Percentiles rank a stretch among this genome's conserved stretches.
These are phyloP conservation scores for Thyridium curvatum DNA, from an alignment of 2,329 filamentous ascomycete genomes.

Conservation along the genomic window DNA sequence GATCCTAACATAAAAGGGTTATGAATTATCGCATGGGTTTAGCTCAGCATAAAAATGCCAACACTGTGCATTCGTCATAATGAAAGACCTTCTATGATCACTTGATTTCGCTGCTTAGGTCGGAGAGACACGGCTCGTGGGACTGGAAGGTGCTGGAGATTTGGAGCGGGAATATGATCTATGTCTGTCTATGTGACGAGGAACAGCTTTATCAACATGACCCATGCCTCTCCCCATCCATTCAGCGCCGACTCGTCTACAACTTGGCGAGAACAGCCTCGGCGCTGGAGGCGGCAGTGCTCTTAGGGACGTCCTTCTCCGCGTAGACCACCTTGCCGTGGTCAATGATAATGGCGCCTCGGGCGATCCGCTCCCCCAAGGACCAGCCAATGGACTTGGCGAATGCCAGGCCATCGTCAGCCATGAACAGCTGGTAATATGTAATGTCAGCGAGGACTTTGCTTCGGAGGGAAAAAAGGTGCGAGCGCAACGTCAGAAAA, in stretches of 20 bases:
- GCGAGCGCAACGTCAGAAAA: neutral
- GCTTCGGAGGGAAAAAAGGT: neutral
- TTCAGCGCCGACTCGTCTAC: conserved; percentile 20
- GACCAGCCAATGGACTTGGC: conserved; percentile 74
- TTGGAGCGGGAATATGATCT: conserved; percentile 1
- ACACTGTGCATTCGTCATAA: conserved; percentile 18
- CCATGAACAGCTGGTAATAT: conserved; percentile 61
- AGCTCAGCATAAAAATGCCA: conserved; percentile 18
- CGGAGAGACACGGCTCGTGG: no score
- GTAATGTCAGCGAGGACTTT: neutral
- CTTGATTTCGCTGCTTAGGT: conserved; percentile 1
- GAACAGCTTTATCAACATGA: neutral
- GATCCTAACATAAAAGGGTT: conserved; percentile 16
- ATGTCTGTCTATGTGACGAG: conserved; percentile 3
- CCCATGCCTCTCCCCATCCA: no score
- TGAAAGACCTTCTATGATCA: conserved; percentile 2
- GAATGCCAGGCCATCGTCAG: conserved; percentile 64
- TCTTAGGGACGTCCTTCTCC: conserved; percentile 57
- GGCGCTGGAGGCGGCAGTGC: conserved; percentile 43
- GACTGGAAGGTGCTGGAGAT: neutral
- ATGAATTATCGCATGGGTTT: conserved; percentile 18
- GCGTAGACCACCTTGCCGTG: conserved; percentile 80
- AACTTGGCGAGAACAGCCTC: conserved; percentile 48
- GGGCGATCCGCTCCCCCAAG: conserved; percentile 64
- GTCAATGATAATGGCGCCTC: conserved; percentile 77